Evolutionary conservation across 345 rosid species (phyloP).

Genomic region (Gossypium australe): DNA sequence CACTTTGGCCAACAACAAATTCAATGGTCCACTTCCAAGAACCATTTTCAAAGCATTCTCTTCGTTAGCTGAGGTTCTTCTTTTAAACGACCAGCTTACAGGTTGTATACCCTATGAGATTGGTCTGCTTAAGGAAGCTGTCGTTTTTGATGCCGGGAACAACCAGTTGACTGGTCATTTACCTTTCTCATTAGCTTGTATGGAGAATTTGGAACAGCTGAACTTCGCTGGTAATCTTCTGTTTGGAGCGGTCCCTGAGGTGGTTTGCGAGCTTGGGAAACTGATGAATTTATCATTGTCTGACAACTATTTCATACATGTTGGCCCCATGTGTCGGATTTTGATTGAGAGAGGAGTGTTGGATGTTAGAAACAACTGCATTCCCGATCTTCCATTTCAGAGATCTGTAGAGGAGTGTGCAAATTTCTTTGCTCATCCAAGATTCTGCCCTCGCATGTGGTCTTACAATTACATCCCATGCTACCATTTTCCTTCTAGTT

Average conservation of each 20-base stretch:
- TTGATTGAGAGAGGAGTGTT: slow-evolving; percentile 51
- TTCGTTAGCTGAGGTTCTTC: slow-evolving; percentile 49
- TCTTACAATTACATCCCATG: slow-evolving; percentile 6
- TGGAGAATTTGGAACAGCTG: slow-evolving; percentile 60
- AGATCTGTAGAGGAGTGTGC: slow-evolving; percentile 59
- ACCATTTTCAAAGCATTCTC: slow-evolving; percentile 52
- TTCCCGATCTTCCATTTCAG: slow-evolving; percentile 67
- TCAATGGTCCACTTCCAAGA: slow-evolving; percentile 64
- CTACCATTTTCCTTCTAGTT: neutral
- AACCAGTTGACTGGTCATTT: slow-evolving; percentile 59
- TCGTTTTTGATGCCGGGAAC: slow-evolving; percentile 48
- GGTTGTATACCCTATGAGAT: slow-evolving; percentile 77
- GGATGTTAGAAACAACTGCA: slow-evolving; percentile 66
- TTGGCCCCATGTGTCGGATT: slow-evolving; percentile 60
- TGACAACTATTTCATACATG: slow-evolving; percentile 52
- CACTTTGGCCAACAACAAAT: slow-evolving; percentile 74
- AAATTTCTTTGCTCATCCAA: slow-evolving; percentile 44
- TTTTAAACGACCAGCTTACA: slow-evolving; percentile 56
- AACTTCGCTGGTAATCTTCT: slow-evolving; percentile 61
- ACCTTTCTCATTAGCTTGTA: slow-evolving; percentile 43
- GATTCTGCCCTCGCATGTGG: slow-evolving; percentile 43
- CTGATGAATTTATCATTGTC: slow-evolving; percentile 57
- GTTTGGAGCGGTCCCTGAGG: slow-evolving; percentile 65
- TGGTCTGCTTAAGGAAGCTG: slow-evolving; percentile 51
- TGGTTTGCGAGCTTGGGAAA: slow-evolving; percentile 43